Conservation (phyloP, 1,284 basidiomycete genomes). For the Ustilago trichophora region DNA sequence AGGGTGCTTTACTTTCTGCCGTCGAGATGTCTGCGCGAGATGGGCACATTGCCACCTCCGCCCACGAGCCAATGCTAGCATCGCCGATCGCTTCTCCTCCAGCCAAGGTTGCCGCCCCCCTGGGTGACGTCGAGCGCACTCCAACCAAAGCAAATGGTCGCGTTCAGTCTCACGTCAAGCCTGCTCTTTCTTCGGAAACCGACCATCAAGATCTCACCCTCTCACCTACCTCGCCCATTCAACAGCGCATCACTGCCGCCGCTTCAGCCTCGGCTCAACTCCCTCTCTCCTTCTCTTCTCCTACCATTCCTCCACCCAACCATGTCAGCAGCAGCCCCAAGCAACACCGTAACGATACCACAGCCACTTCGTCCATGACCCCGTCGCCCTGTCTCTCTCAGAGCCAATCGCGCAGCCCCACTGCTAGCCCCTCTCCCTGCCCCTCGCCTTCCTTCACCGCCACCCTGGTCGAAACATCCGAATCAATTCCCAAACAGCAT, state of each 20-base stretch:
- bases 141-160: slow-evolving; percentile 28
- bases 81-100: slow-evolving; percentile 6
- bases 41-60: too few relatives aligned
- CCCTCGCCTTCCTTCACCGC: slow-evolving; percentile 14
- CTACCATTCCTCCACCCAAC: neutral
- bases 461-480: neutral
- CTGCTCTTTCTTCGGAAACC: neutral
- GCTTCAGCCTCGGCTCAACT: slow-evolving; percentile 12
- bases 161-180: neutral
- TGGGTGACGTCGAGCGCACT: slow-evolving; percentile 37
- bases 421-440: slow-evolving; percentile 35
- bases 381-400: slow-evolving; percentile 32
- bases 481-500: neutral
- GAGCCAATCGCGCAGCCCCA: slow-evolving; percentile 30
- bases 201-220: slow-evolving; percentile 19
- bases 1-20: too few relatives aligned
- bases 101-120: neutral
- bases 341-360: neutral
- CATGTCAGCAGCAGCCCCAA: too few relatives aligned
- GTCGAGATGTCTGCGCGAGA: neutral
- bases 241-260: slow-evolving; percentile 17
- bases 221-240: slow-evolving; percentile 26
- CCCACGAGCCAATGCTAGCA: slow-evolving; percentile 19
- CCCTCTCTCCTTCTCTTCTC: slow-evolving; percentile 7
- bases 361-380: slow-evolving; percentile 5